A percentile compares a stretch with the other conserved stretches of the same genome.
Evolutionary conservation across 2,329 filamentous ascomycete species (phyloP).

Genomic region (Talaromyces sp.): DNA sequence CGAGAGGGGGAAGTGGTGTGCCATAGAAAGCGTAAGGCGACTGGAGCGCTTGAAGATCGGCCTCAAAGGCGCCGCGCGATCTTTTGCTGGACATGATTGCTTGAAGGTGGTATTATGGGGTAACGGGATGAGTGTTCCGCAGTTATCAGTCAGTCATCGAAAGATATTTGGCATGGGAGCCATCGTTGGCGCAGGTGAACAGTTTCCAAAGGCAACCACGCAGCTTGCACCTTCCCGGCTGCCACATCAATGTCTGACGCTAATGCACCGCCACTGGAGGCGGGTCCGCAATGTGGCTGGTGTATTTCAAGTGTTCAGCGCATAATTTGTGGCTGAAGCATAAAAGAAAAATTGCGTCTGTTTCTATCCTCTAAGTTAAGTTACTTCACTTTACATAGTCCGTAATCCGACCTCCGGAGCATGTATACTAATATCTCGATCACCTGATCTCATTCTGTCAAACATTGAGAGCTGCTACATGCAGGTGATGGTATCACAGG

Average conservation of each 20-base stretch:
- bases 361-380: too few relatives aligned
- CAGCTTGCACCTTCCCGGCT: not conserved
- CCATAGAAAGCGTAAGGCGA: conserved; percentile 78
- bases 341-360: not conserved
- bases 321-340: not conserved
- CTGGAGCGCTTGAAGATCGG: conserved; percentile 63
- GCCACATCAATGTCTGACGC: not conserved
- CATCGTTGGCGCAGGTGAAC: not conserved
- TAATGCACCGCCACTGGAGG: conserved; percentile 3
- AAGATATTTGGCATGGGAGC: not conserved
- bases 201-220: not conserved
- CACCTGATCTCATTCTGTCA: not conserved
- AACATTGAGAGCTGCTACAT: not conserved
- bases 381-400: too few relatives aligned
- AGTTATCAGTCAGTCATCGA: not conserved
- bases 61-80: conserved; percentile 73
- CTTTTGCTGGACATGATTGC: conserved; percentile 71
- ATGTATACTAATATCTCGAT: not conserved
- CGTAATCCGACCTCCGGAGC: too few relatives aligned
- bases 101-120: not conserved
- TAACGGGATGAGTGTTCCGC: not conserved
- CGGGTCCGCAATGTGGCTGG: not conserved
- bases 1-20: conserved; percentile 75
- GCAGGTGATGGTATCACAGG: not conserved
- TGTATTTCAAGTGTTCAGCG: not conserved